Evolutionary conservation across 1,284 basidiomycete genomes (phyloP).

Genomic region (Termitomyces sp.): DNA sequence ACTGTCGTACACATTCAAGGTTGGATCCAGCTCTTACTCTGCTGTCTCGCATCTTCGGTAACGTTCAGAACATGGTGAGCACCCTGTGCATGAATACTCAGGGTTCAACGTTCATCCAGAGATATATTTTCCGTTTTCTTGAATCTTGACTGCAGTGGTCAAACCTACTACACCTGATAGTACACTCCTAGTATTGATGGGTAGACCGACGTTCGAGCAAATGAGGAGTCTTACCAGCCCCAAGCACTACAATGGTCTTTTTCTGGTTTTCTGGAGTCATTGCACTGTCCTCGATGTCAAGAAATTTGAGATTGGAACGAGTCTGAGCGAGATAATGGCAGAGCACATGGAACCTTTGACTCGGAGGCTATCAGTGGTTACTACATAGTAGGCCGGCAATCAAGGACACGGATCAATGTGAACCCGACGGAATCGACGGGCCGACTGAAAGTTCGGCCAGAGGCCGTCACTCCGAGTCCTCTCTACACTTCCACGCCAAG

Average conservation of each 20-base stretch:
- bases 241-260: constrained; percentile 15
- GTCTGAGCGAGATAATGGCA: background rate
- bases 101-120: too few species aligned
- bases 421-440: background rate
- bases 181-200: background rate
- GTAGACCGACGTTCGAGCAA: background rate
- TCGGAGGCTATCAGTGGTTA: too few species aligned
- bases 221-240: constrained; percentile 13
- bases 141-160: constrained; percentile 63
- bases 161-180: constrained; percentile 63
- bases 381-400: background rate
- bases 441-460: background rate
- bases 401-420: too few species aligned
- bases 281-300: background rate
- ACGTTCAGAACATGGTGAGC: constrained; percentile 21
- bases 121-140: constrained; percentile 52
- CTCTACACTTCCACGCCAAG: too few species aligned
- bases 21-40: constrained; percentile 10
- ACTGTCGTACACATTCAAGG: background rate
- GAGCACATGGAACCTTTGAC: background rate
- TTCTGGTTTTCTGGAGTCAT: constrained; percentile 3
- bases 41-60: constrained; percentile 19
- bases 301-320: background rate
- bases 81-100: constrained; percentile 11
- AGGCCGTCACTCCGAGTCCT: background rate